A percentile compares a stretch with the other conserved stretches of the same genome.
Conservation (phyloP, 257 asterid species). For the Paulownia fortunei region DNA sequence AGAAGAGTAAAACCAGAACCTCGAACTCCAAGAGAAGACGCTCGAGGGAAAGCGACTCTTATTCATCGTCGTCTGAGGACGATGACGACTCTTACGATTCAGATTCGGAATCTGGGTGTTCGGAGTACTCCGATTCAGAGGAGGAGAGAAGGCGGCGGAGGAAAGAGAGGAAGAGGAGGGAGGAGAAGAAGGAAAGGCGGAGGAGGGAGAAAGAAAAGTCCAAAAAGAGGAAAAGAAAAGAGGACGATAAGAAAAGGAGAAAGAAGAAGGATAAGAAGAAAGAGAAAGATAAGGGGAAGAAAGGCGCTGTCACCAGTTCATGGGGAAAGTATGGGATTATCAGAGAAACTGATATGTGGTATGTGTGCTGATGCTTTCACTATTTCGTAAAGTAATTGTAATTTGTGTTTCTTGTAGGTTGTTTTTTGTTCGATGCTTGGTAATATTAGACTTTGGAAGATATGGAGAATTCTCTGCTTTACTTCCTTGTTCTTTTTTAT, state of each 20-base stretch:
- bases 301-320: constrained; percentile 80
- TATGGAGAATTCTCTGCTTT: background rate
- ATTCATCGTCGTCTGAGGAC: constrained; percentile 57
- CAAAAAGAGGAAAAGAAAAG: constrained; percentile 41
- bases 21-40: constrained; percentile 51
- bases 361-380: constrained; percentile 26
- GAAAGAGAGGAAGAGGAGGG: constrained; percentile 56
- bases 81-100: constrained; percentile 58
- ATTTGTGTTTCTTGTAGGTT: background rate
- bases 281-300: constrained; percentile 64
- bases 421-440: background rate
- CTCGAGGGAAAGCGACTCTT: constrained; percentile 61
- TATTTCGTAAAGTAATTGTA: background rate
- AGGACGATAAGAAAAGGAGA: constrained; percentile 45
- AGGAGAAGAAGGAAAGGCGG: constrained; percentile 57
- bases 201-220: constrained; percentile 50
- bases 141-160: constrained; percentile 59
- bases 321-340: constrained; percentile 98
- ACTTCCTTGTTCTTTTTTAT: background rate
- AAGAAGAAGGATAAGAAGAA: constrained; percentile 58
- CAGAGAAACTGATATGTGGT: constrained; percentile 99
- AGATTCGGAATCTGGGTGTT: constrained; percentile 42
- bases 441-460: background rate
- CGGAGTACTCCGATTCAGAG: constrained; percentile 54
- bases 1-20: constrained; percentile 46